Percentiles rank a stretch among this genome's conserved stretches.
Conservation (phyloP, 2,329 filamentous ascomycete genomes). For the Fusarium sulawesiense region DNA sequence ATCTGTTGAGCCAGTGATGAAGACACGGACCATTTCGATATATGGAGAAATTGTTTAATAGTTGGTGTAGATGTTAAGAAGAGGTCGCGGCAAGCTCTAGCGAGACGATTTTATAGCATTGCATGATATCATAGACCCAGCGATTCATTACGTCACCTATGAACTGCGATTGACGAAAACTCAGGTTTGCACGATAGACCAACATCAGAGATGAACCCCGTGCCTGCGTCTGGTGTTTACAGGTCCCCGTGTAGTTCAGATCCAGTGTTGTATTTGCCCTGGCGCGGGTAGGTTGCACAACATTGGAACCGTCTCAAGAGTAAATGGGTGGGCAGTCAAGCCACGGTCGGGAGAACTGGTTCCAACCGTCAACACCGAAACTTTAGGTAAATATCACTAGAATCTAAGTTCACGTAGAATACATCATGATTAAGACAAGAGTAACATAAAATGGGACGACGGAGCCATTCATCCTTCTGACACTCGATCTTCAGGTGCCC, state of each 20-base stretch:
- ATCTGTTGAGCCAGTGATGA: slow-evolving; percentile 39
- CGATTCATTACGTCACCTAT: slow-evolving; percentile 15
- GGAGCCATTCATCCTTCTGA: background rate
- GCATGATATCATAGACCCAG: slow-evolving; percentile 18
- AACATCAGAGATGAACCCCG: background rate
- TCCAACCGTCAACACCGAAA: background rate
- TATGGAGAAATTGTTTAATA: accelerated
- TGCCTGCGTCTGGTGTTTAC: background rate
- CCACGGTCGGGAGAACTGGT: too few species aligned
- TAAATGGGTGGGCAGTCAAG: background rate
- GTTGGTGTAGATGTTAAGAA: background rate
- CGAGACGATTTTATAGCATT: background rate
- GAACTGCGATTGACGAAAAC: background rate
- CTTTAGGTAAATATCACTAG: background rate
- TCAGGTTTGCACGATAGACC: background rate
- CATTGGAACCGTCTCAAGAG: background rate
- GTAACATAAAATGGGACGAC: background rate
- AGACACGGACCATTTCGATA: slow-evolving; percentile 34
- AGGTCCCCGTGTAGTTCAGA: too few species aligned
- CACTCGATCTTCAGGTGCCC: background rate
- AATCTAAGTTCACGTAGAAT: too few species aligned
- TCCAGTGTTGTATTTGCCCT: background rate
- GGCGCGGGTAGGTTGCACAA: background rate
- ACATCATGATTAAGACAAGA: too few species aligned
- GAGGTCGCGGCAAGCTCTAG: too few species aligned